phyloP scores from a whole-genome alignment of 164 flowering plant species.

The Aristolochia californica region DNA sequence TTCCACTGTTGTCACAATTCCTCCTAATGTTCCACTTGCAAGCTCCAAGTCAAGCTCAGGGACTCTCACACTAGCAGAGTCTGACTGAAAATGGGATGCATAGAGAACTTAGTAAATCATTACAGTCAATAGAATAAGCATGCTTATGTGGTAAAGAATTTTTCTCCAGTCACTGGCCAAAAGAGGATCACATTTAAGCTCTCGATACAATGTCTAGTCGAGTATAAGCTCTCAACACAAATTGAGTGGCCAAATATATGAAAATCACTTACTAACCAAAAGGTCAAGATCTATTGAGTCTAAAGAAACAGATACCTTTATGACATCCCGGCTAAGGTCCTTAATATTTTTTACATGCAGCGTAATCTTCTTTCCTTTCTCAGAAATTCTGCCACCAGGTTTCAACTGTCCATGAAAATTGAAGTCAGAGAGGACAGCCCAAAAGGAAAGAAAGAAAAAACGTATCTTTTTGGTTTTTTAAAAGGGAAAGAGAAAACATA shows the following conservation, averaged over 20 bases:
- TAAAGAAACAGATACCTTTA: slow-evolving; percentile 45
- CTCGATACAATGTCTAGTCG: no score
- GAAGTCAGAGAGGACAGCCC: no score
- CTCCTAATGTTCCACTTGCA: slow-evolving; percentile 86
- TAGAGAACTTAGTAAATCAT: not conserved
- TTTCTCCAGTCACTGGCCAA: no score
- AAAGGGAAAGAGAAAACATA: no score
- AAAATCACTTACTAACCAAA: no score
- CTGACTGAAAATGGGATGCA: slow-evolving; percentile 44
- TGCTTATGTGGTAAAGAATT: not conserved
- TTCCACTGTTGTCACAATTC: slow-evolving; percentile 84
- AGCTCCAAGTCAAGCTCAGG: slow-evolving; percentile 92
- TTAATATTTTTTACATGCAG: slow-evolving; percentile 41
- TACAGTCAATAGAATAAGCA: not conserved
- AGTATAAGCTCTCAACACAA: not conserved
- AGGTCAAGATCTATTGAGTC: no score
- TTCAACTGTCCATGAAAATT: slow-evolving; percentile 45
- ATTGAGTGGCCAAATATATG: not conserved
- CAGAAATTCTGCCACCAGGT: slow-evolving; percentile 79
- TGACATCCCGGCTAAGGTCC: slow-evolving; percentile 86
- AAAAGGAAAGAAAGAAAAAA: no score
- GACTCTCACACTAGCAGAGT: slow-evolving; percentile 70
- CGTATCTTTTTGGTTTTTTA: no score
- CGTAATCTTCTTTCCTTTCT: slow-evolving; percentile 63
- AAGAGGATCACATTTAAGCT: no score